A percentile compares a stretch with the other conserved stretches of the same genome.
Evolutionary conservation across 306 rosid genomes (phyloP).

Genomic region (Castanea sativa): DNA sequence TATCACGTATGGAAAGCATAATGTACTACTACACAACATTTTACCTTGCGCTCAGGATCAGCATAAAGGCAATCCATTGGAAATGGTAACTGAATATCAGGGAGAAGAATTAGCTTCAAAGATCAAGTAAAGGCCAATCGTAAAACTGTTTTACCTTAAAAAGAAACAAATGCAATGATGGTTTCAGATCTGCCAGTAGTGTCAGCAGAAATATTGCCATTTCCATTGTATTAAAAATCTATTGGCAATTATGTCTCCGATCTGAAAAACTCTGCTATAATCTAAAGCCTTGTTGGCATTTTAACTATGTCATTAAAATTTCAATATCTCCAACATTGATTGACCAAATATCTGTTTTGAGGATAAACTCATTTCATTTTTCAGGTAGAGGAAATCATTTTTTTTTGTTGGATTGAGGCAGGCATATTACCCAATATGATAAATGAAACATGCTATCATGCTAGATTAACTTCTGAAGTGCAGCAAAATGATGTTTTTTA

Average conservation of each 20-base stretch:
- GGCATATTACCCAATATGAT: background rate
- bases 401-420: background rate
- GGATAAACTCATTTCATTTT: background rate
- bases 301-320: background rate
- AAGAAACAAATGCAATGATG: background rate
- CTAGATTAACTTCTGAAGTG: background rate
- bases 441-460: background rate
- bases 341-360: background rate
- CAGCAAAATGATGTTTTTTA: background rate
- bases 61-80: conserved; percentile 89
- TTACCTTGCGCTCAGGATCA: conserved; percentile 75
- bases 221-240: background rate
- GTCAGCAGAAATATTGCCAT: background rate
- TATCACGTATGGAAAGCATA: background rate
- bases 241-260: background rate
- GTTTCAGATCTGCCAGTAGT: background rate
- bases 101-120: conserved; percentile 16
- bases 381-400: background rate
- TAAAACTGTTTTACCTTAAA: background rate
- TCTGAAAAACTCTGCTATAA: background rate
- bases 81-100: conserved; percentile 69
- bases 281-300: background rate
- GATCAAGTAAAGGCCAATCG: conserved; percentile 9
- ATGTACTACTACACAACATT: background rate
- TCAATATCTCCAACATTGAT: background rate